Evolutionary conservation across 495 filamentous ascomycete genomes (phyloP).

Genomic region (Aspergillus heteromorphus): DNA sequence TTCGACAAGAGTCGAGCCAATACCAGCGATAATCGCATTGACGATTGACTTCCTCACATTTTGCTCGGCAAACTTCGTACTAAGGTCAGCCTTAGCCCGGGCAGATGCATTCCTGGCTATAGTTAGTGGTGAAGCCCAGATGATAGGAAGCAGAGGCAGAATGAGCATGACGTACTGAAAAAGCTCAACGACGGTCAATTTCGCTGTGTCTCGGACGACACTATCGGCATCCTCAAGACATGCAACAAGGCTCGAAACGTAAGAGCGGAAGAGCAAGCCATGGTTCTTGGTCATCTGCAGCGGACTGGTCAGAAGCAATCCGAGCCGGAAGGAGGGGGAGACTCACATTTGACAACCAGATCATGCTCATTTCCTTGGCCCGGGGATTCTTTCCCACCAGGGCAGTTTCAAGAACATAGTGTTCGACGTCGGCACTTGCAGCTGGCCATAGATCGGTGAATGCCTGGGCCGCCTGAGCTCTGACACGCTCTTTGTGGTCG

Average conservation of each 20-base stretch:
- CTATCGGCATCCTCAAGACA: conserved; percentile 86
- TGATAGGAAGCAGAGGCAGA: not conserved
- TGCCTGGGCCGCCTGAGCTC: conserved; percentile 62
- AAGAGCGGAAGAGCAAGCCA: conserved; percentile 70
- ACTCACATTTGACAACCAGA: conserved; percentile 69
- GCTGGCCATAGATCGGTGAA: conserved; percentile 66
- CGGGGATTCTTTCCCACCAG: conserved; percentile 74
- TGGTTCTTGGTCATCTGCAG: conserved; percentile 70
- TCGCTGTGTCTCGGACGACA: conserved; percentile 76
- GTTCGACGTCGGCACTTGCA: conserved; percentile 66
- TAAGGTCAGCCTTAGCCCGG: conserved; percentile 80
- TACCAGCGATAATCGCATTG: conserved; percentile 65
- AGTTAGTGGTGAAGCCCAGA: conserved; percentile 9
- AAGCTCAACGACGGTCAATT: conserved; percentile 73
- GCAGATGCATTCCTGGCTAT: conserved; percentile 64
- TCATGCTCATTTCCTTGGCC: conserved; percentile 76
- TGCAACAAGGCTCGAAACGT: conserved; percentile 76
- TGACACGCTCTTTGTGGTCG: conserved; percentile 78
- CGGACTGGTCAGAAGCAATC: conserved; percentile 10
- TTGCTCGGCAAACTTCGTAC: conserved; percentile 69
- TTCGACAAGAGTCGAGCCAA: conserved; percentile 45
- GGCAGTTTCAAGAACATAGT: conserved; percentile 68
- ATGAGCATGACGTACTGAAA: conserved; percentile 56
- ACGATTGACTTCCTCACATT: conserved; percentile 82
- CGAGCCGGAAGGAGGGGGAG: conserved; percentile 7